Base-by-base conservation (phyloP, 129 eudicot genomes). In the Flaveria sonorensis region DNA sequence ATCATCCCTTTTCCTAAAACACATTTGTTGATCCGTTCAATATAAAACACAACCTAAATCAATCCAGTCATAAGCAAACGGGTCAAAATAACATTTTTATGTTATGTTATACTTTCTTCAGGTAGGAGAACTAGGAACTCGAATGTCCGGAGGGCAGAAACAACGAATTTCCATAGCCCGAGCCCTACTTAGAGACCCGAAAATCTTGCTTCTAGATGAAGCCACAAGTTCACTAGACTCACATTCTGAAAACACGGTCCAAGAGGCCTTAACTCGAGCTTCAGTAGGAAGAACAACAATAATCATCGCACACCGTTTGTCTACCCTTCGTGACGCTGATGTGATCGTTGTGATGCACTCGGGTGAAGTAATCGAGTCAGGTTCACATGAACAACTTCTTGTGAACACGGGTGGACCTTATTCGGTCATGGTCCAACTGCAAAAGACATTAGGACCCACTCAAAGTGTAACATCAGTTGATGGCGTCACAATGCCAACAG, bases 171-270 rank as follows among this genome's bases (percentile, higher is more conserved):
- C 89, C 23, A 82, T 82, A 20, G 86, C 84, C 15, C 56, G 86
- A 32, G 86, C 82, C 40, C 18, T 82, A 32, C 78, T 85, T n/a
- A 65, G 72, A 68, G 83, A 78, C 0, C 89, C 86, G 23, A 82
- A 71, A 74, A 81, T 85, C 32, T 69, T 85, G 60, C 84, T 85
- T 15, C 71, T 78, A 6, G 85, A 85, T 10, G 85, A 81, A 48
- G 81, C 88, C n/a, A 85, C 85, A 43, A 85, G 86, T 84, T 72
- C 88, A 57, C 53, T 84, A 32, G 88, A 84, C 45, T 76, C 85
- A 1, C 80, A 81, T 39, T 84, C 85, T 6, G 88, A 84, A 43
- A 81, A 68, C 2, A 80, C 73, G 3, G 85, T 81, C 11, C 88
- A 81, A 21, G 81, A 77, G 18, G 83, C 88, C 7, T 24, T 85